Evolutionary conservation across 192 early-diverging fungal genomes (phyloP).

Genomic region (Backusella tuberculispora): DNA sequence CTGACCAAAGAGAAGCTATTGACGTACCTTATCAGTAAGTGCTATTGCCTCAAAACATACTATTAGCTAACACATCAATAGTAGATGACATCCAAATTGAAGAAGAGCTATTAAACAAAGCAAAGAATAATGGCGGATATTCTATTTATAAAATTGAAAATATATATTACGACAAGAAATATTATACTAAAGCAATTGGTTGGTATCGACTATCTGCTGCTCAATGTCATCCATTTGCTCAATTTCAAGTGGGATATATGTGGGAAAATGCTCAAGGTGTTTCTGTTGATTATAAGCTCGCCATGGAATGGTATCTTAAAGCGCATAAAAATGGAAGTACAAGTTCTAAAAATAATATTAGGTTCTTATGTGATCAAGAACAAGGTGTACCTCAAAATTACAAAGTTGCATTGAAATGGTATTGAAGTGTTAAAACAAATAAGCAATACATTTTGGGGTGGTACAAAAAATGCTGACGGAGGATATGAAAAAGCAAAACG

Average conservation of each 20-base stretch:
- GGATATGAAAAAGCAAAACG: no score
- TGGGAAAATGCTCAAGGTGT: neutral
- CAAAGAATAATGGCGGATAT: accelerated
- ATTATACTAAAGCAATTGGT: neutral
- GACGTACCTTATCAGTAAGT: no score
- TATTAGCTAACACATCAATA: no score
- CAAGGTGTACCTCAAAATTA: neutral
- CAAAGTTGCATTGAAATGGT: neutral
- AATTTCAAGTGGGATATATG: neutral
- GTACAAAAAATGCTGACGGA: no score
- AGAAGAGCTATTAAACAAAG: neutral
- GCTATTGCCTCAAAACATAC: no score
- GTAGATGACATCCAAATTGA: neutral
- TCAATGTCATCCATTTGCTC: neutral
- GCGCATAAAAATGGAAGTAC: neutral
- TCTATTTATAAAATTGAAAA: neutral
- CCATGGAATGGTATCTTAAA: neutral
- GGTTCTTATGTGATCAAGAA: neutral
- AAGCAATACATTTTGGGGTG: no score
- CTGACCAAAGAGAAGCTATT: no score
- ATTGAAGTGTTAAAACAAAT: no score
- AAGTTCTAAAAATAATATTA: neutral
- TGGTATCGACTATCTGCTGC: neutral
- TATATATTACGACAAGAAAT: neutral
- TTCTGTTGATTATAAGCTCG: neutral